These are phyloP conservation scores for Pyrenophora graminea DNA, from an alignment of 2,329 filamentous ascomycete genomes.

Conservation along the genomic window DNA sequence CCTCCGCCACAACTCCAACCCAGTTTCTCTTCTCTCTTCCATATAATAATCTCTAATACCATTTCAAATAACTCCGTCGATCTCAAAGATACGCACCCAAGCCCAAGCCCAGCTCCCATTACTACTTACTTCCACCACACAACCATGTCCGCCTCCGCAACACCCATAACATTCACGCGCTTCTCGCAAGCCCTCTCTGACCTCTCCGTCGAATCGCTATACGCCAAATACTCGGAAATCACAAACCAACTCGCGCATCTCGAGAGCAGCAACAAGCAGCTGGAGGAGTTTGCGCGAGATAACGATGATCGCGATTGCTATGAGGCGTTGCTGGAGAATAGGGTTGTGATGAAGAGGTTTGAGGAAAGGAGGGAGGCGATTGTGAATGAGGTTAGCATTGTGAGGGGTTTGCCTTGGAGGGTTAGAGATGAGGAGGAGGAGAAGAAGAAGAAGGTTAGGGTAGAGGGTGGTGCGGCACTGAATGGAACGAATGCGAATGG, in stretches of 20 bases:
- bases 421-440: conserved; percentile 25
- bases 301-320: conserved; percentile 70
- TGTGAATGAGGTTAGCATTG: conserved; percentile 66
- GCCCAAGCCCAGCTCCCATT: too few relatives aligned
- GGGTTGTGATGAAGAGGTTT: conserved; percentile 69
- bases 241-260: conserved; percentile 76
- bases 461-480: neutral
- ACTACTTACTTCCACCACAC: neutral
- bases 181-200: conserved; percentile 71
- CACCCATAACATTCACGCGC: conserved; percentile 64
- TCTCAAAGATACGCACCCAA: too few relatives aligned
- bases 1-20: too few relatives aligned
- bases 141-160: conserved; percentile 65
- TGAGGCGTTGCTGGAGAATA: conserved; percentile 75
- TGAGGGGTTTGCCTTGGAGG: conserved; percentile 59
- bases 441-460: neutral
- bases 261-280: conserved; percentile 72
- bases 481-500: neutral
- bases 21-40: too few relatives aligned
- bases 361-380: conserved; percentile 67
- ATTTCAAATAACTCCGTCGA: too few relatives aligned
- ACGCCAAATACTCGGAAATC: conserved; percentile 75
- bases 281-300: conserved; percentile 61
- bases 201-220: conserved; percentile 68
- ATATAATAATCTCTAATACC: too few relatives aligned